Base-by-base conservation (phyloP, 1,139 yeast species). In the Yamadazyma siamensis region DNA sequence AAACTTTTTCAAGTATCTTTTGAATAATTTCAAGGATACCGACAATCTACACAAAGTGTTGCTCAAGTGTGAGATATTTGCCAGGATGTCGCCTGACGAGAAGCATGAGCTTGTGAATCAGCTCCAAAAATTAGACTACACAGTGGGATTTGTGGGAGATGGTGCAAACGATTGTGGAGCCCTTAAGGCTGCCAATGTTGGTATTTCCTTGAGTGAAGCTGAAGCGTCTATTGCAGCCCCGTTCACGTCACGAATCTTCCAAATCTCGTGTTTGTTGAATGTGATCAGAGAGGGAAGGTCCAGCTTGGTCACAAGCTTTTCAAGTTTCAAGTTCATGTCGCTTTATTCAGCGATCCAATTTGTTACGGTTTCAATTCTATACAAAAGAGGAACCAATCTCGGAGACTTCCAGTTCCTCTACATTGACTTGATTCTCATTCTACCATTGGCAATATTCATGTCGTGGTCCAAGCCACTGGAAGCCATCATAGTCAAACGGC, bases 201-300 rank as follows among this genome's bases (percentile, higher is more conserved):
- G 99, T 13, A 80, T 94, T 18, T 89, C 97, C 0, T 65, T 91
- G 29, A 85, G 96, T 19, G 98, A 91, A 53, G 98, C 98, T 0
- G 99, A 91, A 54, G 98, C 98, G 0, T 85, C 95, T 4, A 96
- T 94, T 13, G 98, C 98, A 1, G 97, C 98, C 0, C 98, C 99
- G 3, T 91, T 91, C 54, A 94, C 99, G 0, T 86, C 96, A 1
- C 72, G 94, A 29, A 59, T 75, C 1, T 91, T 91, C 59, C 96
- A 91, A 46, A 88, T 91, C 25, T 80, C 95, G 2, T 91, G 98
- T 62, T 95, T 91, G 16, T 61, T 87, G 43, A 88, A 86, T 51
- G 91, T 94, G 4, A 87, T 91, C 37, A 79, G 76, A 47, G 98
- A 94, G 56, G 99, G 99, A 9, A 71, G 99, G 40, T 91, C 96